Percentiles rank a stretch among this genome's conserved stretches.
These are phyloP conservation scores for Trichocladium antarcticum DNA, from an alignment of 495 filamentous ascomycete species.

Conservation along the genomic window DNA sequence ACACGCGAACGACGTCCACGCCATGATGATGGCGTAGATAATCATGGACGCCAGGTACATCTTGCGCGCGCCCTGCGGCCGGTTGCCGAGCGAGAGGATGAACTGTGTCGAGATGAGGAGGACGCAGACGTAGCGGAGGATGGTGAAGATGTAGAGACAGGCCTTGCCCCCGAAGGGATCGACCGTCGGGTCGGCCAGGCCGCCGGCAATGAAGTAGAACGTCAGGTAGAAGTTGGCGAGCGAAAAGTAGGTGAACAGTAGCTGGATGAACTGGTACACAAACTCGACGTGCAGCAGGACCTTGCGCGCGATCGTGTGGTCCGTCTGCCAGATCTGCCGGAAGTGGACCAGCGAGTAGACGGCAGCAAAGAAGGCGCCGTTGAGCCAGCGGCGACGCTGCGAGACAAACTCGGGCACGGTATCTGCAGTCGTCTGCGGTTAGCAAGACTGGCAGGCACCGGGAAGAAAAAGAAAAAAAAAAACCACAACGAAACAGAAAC, in stretches of 20 bases:
- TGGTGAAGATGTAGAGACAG: constrained; percentile 71
- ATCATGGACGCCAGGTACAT: constrained; percentile 84
- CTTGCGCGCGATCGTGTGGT: constrained; percentile 83
- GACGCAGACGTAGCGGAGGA: constrained; percentile 74
- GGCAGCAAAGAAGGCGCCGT: constrained; percentile 97
- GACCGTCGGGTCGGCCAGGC: constrained; percentile 65
- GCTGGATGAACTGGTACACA: constrained; percentile 80
- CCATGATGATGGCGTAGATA: constrained; percentile 86
- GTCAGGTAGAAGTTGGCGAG: constrained; percentile 98
- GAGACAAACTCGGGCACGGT: constrained; percentile 88
- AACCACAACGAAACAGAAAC: neutral
- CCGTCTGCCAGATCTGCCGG: constrained; percentile 83
- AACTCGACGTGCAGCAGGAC: constrained; percentile 91
- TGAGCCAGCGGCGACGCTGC: constrained; percentile 90
- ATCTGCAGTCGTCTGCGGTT: constrained; percentile 34
- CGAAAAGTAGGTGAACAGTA: constrained; percentile 95
- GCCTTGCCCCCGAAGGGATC: constrained; percentile 87
- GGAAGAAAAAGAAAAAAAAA: neutral
- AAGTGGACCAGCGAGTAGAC: constrained; percentile 96
- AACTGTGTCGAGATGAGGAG: constrained; percentile 90
- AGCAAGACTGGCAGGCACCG: neutral
- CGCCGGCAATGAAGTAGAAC: constrained; percentile 96
- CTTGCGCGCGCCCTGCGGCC: constrained; percentile 88
- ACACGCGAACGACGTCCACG: constrained; percentile 79
- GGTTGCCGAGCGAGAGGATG: constrained; percentile 96